Percentiles rank a stretch among this genome's conserved stretches.
These are phyloP conservation scores for Phytophthora crassamura DNA, from an alignment of 352 stramenopile species.

Conservation along the genomic window DNA sequence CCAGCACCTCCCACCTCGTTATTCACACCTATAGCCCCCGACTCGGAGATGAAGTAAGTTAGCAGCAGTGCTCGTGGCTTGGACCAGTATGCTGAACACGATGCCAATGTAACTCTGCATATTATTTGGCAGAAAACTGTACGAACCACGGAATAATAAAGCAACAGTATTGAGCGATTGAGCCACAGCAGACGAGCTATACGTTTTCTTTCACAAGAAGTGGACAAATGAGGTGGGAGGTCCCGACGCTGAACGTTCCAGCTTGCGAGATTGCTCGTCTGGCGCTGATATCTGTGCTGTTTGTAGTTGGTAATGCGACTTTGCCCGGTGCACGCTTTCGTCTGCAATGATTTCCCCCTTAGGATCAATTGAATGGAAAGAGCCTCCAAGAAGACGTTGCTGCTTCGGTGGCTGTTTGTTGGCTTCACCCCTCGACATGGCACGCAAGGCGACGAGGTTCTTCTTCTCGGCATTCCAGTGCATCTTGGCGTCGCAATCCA, in stretches of 20 bases:
- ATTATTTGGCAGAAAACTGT: slow-evolving; percentile 16
- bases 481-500: slow-evolving; percentile 48
- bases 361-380: not conserved
- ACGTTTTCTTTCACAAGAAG: slow-evolving; percentile 22
- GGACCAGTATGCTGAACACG: not conserved
- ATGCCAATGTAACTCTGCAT: slow-evolving; percentile 17
- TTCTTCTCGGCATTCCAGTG: slow-evolving; percentile 45
- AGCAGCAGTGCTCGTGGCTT: slow-evolving; percentile 15
- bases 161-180: slow-evolving; percentile 30
- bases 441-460: slow-evolving; percentile 37
- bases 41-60: slow-evolving; percentile 43
- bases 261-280: slow-evolving; percentile 9
- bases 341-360: slow-evolving; percentile 7
- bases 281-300: slow-evolving; percentile 18
- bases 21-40: slow-evolving; percentile 34
- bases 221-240: slow-evolving; percentile 9
- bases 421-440: not conserved
- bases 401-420: slow-evolving; percentile 8
- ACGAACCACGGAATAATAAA: slow-evolving; percentile 35
- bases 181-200: too few relatives aligned
- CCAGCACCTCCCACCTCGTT: slow-evolving; percentile 14
- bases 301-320: slow-evolving; percentile 34
- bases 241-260: not conserved
- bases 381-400: not conserved
- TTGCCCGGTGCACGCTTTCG: slow-evolving; percentile 6